Conservation (phyloP, 305 asterid genomes). For the Fraxinus nigra region DNA sequence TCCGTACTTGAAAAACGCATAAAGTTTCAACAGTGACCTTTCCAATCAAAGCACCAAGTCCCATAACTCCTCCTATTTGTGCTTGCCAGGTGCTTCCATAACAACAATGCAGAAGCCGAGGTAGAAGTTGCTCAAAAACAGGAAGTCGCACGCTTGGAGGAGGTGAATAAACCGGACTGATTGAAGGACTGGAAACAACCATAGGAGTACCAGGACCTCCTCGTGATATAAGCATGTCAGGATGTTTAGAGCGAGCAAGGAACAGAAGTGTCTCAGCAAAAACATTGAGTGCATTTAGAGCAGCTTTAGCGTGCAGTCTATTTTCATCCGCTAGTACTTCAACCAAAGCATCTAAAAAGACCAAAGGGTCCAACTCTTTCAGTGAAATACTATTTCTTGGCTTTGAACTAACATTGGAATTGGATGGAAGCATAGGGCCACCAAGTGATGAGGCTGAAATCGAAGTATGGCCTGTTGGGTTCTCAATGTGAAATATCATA, state of each 20-base stretch:
- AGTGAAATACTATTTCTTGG: constrained; percentile 61
- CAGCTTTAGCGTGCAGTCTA: constrained; percentile 92
- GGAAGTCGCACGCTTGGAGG: constrained; percentile 95
- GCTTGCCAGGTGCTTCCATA: constrained; percentile 96
- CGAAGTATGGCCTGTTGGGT: constrained; percentile 52
- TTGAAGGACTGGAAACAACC: constrained; percentile 98
- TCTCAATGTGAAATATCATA: constrained; percentile 82
- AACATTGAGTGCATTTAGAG: constrained; percentile 69
- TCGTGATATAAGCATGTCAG: constrained; percentile 69
- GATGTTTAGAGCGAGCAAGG: constrained; percentile 88
- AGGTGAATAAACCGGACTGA: constrained; percentile 98
- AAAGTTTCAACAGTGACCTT: constrained; percentile 91
- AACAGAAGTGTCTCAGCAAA: constrained; percentile 89
- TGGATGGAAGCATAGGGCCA: constrained; percentile 57
- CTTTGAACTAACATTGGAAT: constrained; percentile 55
- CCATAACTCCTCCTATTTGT: constrained; percentile 98
- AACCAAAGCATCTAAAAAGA: constrained; percentile 95
- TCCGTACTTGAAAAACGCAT: constrained; percentile 79
- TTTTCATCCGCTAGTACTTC: constrained; percentile 93
- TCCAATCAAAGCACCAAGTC: constrained; percentile 95
- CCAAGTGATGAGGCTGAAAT: constrained; percentile 53
- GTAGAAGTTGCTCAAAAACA: constrained; percentile 96
- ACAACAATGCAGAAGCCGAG: constrained; percentile 94
- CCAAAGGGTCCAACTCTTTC: constrained; percentile 95
- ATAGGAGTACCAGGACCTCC: constrained; percentile 98